Percentiles rank a stretch among this genome's conserved stretches.
Evolutionary conservation across 1,284 basidiomycete species (phyloP).

Genomic region (Pseudozyma hubeiensis): DNA sequence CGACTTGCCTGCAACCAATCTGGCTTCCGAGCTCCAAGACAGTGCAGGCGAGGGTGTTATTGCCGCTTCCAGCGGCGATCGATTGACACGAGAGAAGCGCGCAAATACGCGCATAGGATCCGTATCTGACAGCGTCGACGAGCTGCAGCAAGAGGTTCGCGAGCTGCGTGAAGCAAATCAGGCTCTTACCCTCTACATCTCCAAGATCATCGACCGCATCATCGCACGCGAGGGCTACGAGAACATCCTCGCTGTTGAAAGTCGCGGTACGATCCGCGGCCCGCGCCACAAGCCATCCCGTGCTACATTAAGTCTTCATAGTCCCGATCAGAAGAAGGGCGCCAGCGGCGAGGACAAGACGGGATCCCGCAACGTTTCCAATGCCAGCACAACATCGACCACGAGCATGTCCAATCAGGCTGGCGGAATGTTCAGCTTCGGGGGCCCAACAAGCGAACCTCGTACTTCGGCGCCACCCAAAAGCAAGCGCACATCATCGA

Average conservation of each 20-base stretch:
- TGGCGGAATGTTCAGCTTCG: slow-evolving; percentile 45
- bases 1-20: slow-evolving; percentile 10
- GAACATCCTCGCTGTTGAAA: slow-evolving; percentile 85
- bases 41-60: slow-evolving; percentile 73
- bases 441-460: slow-evolving; percentile 7
- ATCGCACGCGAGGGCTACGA: slow-evolving; percentile 93
- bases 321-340: slow-evolving; percentile 5
- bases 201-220: slow-evolving; percentile 95
- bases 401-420: slow-evolving; percentile 12
- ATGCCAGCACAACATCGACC: slow-evolving; percentile 15
- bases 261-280: slow-evolving; percentile 70
- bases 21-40: slow-evolving; percentile 83
- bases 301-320: slow-evolving; percentile 12
- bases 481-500: slow-evolving; percentile 40
- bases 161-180: slow-evolving; percentile 93
- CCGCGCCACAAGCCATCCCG: slow-evolving; percentile 36
- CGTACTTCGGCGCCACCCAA: slow-evolving; percentile 17
- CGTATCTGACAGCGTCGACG: slow-evolving; percentile 40
- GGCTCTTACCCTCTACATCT: slow-evolving; percentile 89
- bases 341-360: slow-evolving; percentile 6
- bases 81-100: slow-evolving; percentile 49
- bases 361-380: slow-evolving; percentile 19
- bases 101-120: slow-evolving; percentile 52
- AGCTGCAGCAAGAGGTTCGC: slow-evolving; percentile 79
- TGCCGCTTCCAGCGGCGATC: slow-evolving; percentile 18